Percentiles rank a stretch among this genome's conserved stretches.
Conservation (phyloP, 2,329 filamentous ascomycete genomes). For the Monosporascus ibericus region DNA sequence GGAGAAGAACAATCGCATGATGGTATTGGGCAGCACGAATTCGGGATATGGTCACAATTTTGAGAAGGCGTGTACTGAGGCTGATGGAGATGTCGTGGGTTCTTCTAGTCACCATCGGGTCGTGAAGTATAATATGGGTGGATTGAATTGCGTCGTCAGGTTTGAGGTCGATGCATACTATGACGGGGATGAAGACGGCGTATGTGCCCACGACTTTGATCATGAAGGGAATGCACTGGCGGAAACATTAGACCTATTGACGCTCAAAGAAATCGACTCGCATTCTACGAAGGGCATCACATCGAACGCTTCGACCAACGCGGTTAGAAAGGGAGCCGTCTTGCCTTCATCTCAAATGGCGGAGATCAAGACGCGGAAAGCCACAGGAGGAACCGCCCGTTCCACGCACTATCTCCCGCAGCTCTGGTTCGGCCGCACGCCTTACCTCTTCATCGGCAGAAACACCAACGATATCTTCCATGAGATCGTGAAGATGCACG, state of each 20-base stretch:
- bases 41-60: slow-evolving; percentile 24
- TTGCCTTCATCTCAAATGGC: slow-evolving; percentile 10
- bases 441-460: slow-evolving; percentile 9
- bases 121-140: slow-evolving; percentile 16
- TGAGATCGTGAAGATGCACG: too few species aligned
- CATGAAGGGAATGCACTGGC: too few species aligned
- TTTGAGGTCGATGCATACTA: slow-evolving; percentile 21
- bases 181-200: too few species aligned
- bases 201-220: too few species aligned
- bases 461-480: too few species aligned
- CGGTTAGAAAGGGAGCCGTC: not conserved
- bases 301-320: too few species aligned
- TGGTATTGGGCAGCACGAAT: slow-evolving; percentile 6
- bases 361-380: slow-evolving; percentile 13
- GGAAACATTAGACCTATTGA: too few species aligned
- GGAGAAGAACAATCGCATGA: slow-evolving; percentile 2
- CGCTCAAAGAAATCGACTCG: too few species aligned
- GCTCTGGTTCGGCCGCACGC: slow-evolving; percentile 18
- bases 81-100: slow-evolving; percentile 10
- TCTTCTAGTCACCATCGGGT: slow-evolving; percentile 15
- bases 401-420: slow-evolving; percentile 8
- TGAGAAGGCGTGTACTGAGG: slow-evolving; percentile 19
- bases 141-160: slow-evolving; percentile 16
- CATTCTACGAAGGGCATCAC: too few species aligned
- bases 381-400: not conserved